These are phyloP conservation scores for Syzygium oleosum DNA, from an alignment of 345 rosid genomes.

Conservation along the genomic window DNA sequence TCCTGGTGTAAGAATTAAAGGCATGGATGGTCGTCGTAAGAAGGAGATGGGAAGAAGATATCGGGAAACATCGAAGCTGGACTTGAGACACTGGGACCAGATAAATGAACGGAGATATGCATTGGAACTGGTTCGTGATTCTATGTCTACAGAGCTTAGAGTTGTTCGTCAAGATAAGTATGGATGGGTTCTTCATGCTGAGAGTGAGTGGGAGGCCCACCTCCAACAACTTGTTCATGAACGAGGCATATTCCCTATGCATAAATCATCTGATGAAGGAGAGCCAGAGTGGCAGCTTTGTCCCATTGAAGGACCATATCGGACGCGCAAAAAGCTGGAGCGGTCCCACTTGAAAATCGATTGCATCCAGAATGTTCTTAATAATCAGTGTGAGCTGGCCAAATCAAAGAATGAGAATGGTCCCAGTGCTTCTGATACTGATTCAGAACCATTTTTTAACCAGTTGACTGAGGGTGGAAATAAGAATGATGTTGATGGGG, in stretches of 20 bases:
- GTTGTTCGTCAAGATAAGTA: constrained; percentile 99
- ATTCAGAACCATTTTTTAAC: constrained; percentile 56
- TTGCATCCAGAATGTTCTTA: constrained; percentile 72
- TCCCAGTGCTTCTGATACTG: constrained; percentile 57
- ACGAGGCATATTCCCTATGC: constrained; percentile 90
- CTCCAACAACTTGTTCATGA: constrained; percentile 97
- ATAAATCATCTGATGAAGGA: constrained; percentile 40
- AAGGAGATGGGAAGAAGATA: constrained; percentile 91
- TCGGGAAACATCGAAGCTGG: constrained; percentile 71
- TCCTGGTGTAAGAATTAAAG: constrained; percentile 93
- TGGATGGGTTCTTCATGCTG: constrained; percentile 99
- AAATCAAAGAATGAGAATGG: constrained; percentile 48
- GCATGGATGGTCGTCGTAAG: constrained; percentile 87
- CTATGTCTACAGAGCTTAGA: constrained; percentile 97
- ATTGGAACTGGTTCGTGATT: constrained; percentile 85
- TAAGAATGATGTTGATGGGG: constrained; percentile 30
- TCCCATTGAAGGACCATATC: constrained; percentile 97
- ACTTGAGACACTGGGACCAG: constrained; percentile 91
- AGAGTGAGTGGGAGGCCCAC: constrained; percentile 98
- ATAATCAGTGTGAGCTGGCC: constrained; percentile 65
- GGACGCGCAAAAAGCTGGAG: constrained; percentile 99
- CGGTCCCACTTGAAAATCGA: constrained; percentile 75
- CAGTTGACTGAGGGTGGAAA: constrained; percentile 32
- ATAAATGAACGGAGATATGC: constrained; percentile 94
- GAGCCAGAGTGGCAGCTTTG: constrained; percentile 99